Percentiles rank a stretch among this genome's conserved stretches.
Evolutionary conservation across 1,139 yeast genomes (phyloP).

Genomic region (Debaryomyces robertsiae): DNA sequence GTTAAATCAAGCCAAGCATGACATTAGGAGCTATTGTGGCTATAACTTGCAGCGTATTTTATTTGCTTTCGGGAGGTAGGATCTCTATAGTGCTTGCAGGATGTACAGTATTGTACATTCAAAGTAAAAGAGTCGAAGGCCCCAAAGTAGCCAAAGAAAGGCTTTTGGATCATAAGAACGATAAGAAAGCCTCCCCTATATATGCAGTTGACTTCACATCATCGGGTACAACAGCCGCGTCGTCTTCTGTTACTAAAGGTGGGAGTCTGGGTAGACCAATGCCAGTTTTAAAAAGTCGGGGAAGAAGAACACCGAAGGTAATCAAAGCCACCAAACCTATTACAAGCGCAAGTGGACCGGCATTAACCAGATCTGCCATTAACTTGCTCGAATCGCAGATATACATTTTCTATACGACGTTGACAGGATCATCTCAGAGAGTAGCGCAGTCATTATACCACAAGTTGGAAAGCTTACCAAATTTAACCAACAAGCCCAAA

Average conservation of each 20-base stretch:
- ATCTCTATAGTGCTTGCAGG: slow-evolving; percentile 24
- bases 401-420: slow-evolving; percentile 75
- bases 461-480: slow-evolving; percentile 31
- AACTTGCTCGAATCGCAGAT: slow-evolving; percentile 49
- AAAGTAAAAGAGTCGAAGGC: slow-evolving; percentile 10
- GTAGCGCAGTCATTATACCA: slow-evolving; percentile 58
- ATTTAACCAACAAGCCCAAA: slow-evolving; percentile 48
- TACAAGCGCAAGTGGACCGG: slow-evolving; percentile 21
- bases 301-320: slow-evolving; percentile 41
- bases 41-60: slow-evolving; percentile 23
- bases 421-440: slow-evolving; percentile 80
- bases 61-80: slow-evolving; percentile 30
- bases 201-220: slow-evolving; percentile 50
- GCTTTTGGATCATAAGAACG: not conserved
- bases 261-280: slow-evolving; percentile 17
- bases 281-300: slow-evolving; percentile 18
- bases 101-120: slow-evolving; percentile 13
- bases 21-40: slow-evolving; percentile 17
- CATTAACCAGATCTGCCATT: slow-evolving; percentile 34
- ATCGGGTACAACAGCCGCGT: slow-evolving; percentile 28
- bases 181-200: slow-evolving; percentile 30
- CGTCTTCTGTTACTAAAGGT: slow-evolving; percentile 25
- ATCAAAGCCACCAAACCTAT: slow-evolving; percentile 40
- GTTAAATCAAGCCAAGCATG: not conserved
- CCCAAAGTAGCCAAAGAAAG: not conserved